Conservation (phyloP, 1,284 basidiomycete genomes). For the Tilletia walkeri region DNA sequence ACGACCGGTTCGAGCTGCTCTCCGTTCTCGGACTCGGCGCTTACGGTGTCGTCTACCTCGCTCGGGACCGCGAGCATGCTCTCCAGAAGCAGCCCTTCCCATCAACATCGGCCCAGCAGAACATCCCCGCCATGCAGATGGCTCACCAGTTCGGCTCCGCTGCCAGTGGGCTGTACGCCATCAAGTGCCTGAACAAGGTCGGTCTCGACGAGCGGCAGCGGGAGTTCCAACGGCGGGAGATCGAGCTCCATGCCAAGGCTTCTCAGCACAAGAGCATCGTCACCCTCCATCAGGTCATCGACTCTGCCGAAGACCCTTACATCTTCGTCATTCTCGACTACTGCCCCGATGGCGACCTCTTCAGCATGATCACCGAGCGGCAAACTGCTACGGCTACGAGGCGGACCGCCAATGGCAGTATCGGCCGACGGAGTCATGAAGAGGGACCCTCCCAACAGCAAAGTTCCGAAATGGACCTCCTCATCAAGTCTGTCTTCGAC, state of each 20-base stretch:
- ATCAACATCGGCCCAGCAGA: constrained; percentile 22
- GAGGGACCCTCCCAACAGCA: constrained; percentile 18
- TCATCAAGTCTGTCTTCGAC: constrained; percentile 51
- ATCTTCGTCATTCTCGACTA: constrained; percentile 68
- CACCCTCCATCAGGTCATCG: constrained; percentile 82
- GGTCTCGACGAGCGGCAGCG: constrained; percentile 69
- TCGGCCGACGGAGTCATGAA: constrained; percentile 32
- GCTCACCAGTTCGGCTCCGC: constrained; percentile 37
- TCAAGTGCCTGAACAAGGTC: constrained; percentile 74
- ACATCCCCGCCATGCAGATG: constrained; percentile 23
- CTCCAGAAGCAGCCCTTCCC: constrained; percentile 38
- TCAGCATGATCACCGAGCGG: constrained; percentile 69
- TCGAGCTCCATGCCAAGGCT: constrained; percentile 65
- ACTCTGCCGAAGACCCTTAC: constrained; percentile 62
- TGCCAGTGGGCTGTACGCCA: constrained; percentile 65
- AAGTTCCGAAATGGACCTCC: constrained; percentile 41
- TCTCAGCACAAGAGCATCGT: constrained; percentile 79
- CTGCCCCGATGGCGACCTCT: constrained; percentile 85
- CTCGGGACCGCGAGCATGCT: constrained; percentile 41
- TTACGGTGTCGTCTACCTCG: constrained; percentile 88
- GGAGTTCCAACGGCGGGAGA: constrained; percentile 76
- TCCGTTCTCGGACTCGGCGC: constrained; percentile 88
- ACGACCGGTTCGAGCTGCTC: constrained; percentile 71
- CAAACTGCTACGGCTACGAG: constrained; percentile 41
- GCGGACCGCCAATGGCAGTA: constrained; percentile 29